These are phyloP conservation scores for Fusarium drepaniforme DNA, from an alignment of 2,329 filamentous ascomycete genomes.

Conservation along the genomic window DNA sequence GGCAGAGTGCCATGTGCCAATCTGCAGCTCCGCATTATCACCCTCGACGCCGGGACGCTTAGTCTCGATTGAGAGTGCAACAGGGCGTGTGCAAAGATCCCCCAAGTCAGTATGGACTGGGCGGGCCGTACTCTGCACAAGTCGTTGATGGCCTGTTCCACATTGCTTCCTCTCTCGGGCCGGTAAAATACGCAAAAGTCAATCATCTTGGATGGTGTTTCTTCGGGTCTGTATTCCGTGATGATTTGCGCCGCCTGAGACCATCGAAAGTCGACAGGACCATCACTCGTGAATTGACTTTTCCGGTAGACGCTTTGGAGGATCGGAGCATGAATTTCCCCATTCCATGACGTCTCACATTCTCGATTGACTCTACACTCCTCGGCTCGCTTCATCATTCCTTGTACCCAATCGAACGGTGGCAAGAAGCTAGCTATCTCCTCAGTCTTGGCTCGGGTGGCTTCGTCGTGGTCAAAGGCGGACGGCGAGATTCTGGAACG, in stretches of 20 bases:
- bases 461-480: conserved; percentile 11
- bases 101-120: conserved; percentile 46
- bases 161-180: conserved; percentile 4
- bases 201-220: conserved; percentile 31
- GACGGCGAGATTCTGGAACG: conserved; percentile 11
- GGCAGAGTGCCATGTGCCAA: not conserved
- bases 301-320: conserved; percentile 24
- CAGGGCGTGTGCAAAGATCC: not conserved
- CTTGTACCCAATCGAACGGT: conserved; percentile 10
- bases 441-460: conserved; percentile 14
- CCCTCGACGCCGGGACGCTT: not conserved
- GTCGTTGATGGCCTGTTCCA: conserved; percentile 16
- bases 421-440: not conserved
- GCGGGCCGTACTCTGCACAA: conserved; percentile 15
- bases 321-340: conserved; percentile 21
- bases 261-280: conserved; percentile 7
- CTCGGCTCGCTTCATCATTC: conserved; percentile 12
- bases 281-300: conserved; percentile 7
- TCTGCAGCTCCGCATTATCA: not conserved
- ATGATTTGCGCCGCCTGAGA: conserved; percentile 14
- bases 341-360: conserved; percentile 29
- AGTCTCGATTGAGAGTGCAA: not conserved
- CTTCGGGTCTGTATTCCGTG: conserved; percentile 17
- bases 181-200: conserved; percentile 30
- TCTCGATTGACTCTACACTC: conserved; percentile 23